Conservation (phyloP, 2,329 filamentous ascomycete species). For the Boeremia exigua region DNA sequence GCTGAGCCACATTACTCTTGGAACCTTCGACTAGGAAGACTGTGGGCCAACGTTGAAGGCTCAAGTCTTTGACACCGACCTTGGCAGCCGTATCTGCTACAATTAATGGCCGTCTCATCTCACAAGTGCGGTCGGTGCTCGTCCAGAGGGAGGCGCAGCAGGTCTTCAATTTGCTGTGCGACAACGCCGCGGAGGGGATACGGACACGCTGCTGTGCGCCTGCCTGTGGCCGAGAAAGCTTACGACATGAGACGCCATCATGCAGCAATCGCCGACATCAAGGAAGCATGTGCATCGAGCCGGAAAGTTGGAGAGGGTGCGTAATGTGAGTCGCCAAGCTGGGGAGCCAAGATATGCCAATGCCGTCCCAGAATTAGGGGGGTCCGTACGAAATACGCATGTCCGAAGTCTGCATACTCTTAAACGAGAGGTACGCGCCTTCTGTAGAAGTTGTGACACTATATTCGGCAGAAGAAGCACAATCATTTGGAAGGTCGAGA, state of each 20-base stretch:
- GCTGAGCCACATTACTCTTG: constrained; percentile 13
- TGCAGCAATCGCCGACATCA: neutral
- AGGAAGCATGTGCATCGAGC: neutral
- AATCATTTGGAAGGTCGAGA: neutral
- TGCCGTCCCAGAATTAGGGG: constrained; percentile 14
- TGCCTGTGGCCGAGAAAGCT: neutral
- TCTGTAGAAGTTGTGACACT: neutral
- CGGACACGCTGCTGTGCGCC: neutral
- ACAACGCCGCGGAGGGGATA: neutral
- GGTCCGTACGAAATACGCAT: neutral
- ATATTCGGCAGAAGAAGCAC: neutral
- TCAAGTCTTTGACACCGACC: constrained; percentile 7
- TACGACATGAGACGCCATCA: neutral
- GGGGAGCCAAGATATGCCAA: neutral
- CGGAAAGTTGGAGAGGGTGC: constrained; percentile 7
- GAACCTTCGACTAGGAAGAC: constrained; percentile 9
- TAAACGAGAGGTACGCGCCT: neutral
- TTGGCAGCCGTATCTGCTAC: constrained; percentile 6
- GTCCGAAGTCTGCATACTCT: neutral
- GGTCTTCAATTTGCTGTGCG: neutral
- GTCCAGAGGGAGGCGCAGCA: constrained; percentile 7
- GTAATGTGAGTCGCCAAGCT: constrained; percentile 25
- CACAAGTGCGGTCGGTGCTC: constrained; percentile 12
- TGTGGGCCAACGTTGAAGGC: constrained; percentile 9
- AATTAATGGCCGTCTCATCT: constrained; percentile 18